Percentiles rank a stretch among this genome's conserved stretches.
Conservation (phyloP, 2,329 filamentous ascomycete species). For the Penicillium sp. region DNA sequence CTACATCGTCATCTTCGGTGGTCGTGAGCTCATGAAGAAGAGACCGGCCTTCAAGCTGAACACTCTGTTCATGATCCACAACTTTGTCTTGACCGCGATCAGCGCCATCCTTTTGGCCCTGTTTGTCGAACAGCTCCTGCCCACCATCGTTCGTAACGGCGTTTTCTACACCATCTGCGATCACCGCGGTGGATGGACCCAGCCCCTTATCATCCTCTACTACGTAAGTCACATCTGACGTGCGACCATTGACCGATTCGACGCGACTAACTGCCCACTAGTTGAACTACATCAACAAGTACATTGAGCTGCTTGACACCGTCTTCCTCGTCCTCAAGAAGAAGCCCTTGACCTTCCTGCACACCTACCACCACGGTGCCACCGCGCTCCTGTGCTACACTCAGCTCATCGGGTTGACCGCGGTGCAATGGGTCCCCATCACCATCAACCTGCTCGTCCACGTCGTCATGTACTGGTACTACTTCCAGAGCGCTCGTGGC, state of each 20-base stretch:
- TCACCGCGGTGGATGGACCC: constrained; percentile 79
- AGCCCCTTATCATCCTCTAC: constrained; percentile 88
- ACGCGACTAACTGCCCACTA: constrained; percentile 45
- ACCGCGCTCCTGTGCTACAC: constrained; percentile 97
- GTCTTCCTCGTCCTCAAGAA: constrained; percentile 98
- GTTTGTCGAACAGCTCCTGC: constrained; percentile 85
- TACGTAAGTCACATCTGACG: constrained; percentile 62
- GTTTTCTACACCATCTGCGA: constrained; percentile 83
- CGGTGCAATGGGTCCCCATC: constrained; percentile 93
- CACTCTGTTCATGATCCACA: constrained; percentile 88
- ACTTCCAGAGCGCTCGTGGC: constrained; percentile 96
- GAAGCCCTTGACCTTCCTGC: constrained; percentile 97
- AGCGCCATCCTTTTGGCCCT: constrained; percentile 74
- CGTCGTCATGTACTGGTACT: constrained; percentile 99
- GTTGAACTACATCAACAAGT: constrained; percentile 98
- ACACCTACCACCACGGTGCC: constrained; percentile 97
- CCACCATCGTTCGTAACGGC: constrained; percentile 72
- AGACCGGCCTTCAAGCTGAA: constrained; percentile 81
- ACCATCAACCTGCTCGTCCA: constrained; percentile 88
- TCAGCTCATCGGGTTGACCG: constrained; percentile 84
- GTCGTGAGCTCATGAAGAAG: constrained; percentile 85
- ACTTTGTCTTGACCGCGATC: constrained; percentile 85
- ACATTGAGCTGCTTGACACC: constrained; percentile 90
- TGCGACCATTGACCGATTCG: neutral
- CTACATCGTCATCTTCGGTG: constrained; percentile 90